These are phyloP conservation scores for Lolium perenne DNA, from an alignment of 176 grass and related monocot species.

Conservation along the genomic window DNA sequence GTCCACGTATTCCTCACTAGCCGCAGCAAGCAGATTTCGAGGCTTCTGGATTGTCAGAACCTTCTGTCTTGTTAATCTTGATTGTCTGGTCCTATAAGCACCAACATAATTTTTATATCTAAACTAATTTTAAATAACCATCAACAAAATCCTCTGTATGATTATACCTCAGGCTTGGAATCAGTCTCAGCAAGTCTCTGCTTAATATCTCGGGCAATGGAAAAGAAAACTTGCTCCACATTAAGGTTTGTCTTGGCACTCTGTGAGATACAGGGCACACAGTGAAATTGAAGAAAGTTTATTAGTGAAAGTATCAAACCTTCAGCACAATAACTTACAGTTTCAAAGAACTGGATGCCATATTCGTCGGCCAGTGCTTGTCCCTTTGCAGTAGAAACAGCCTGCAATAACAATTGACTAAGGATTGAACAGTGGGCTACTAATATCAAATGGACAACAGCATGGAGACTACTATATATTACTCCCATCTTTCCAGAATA, in stretches of 20 bases:
- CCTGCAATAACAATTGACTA: slow-evolving; percentile 50
- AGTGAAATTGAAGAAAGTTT: slow-evolving; percentile 12
- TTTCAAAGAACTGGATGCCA: slow-evolving; percentile 83
- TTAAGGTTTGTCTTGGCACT: slow-evolving; percentile 85
- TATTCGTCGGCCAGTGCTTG: slow-evolving; percentile 85
- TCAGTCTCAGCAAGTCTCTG: slow-evolving; percentile 70
- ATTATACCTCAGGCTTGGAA: slow-evolving; percentile 67
- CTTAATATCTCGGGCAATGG: slow-evolving; percentile 77
- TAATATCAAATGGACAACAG: slow-evolving; percentile 27
- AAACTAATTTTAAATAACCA: slow-evolving; percentile 26
- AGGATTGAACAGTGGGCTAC: slow-evolving; percentile 1
- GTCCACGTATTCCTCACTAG: slow-evolving; percentile 49
- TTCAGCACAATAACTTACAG: slow-evolving; percentile 50
- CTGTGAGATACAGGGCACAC: slow-evolving; percentile 30
- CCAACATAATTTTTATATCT: slow-evolving; percentile 11
- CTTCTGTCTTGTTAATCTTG: slow-evolving; percentile 65
- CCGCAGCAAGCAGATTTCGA: slow-evolving; percentile 67
- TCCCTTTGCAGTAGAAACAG: slow-evolving; percentile 72
- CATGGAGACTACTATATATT: neutral
- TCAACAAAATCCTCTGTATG: neutral
- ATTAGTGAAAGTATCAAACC: slow-evolving; percentile 5
- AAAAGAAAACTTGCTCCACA: slow-evolving; percentile 84
- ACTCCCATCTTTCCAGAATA: neutral
- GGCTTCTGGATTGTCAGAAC: slow-evolving; percentile 29
- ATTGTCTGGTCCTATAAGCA: slow-evolving; percentile 56